Evolutionary conservation across 202 grass and related monocot species (phyloP).

Genomic region (Eragrostis tef): DNA sequence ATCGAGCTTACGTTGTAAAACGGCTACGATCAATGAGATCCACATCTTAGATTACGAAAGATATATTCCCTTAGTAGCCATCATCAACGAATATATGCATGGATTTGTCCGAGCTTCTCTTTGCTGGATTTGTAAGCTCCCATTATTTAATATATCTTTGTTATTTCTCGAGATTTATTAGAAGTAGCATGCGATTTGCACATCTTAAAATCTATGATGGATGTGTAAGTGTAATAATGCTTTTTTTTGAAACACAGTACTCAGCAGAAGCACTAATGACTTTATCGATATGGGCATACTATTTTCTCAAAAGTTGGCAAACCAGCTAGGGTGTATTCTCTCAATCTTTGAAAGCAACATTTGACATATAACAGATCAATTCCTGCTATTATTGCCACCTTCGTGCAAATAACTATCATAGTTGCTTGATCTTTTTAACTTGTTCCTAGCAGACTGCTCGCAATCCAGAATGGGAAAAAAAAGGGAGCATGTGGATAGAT

Average conservation of each 20-base stretch:
- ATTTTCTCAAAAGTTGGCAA: constrained; percentile 4
- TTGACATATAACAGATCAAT: constrained; percentile 15
- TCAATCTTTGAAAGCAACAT: constrained; percentile 18
- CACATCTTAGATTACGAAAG: neutral
- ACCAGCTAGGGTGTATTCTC: constrained; percentile 19
- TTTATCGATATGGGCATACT: neutral
- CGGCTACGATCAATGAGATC: neutral
- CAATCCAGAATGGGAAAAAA: constrained; percentile 13
- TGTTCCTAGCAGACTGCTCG: constrained; percentile 36
- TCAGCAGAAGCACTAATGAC: neutral
- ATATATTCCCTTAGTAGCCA: neutral
- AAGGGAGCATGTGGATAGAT: constrained; percentile 51
- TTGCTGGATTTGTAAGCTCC: neutral
- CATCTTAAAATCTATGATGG: neutral
- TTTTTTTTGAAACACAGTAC: neutral
- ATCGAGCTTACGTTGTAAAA: neutral
- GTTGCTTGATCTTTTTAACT: constrained; percentile 35
- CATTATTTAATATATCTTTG: neutral
- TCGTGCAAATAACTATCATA: constrained; percentile 19
- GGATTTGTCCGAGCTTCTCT: too few relatives aligned
- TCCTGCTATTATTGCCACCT: constrained; percentile 32
- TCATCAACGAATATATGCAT: too few relatives aligned
- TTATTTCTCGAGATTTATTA: neutral
- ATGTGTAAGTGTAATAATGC: neutral
- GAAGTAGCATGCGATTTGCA: neutral